phyloP scores from a whole-genome alignment of 2,329 filamentous ascomycete species.

The Saccharata proteae region DNA sequence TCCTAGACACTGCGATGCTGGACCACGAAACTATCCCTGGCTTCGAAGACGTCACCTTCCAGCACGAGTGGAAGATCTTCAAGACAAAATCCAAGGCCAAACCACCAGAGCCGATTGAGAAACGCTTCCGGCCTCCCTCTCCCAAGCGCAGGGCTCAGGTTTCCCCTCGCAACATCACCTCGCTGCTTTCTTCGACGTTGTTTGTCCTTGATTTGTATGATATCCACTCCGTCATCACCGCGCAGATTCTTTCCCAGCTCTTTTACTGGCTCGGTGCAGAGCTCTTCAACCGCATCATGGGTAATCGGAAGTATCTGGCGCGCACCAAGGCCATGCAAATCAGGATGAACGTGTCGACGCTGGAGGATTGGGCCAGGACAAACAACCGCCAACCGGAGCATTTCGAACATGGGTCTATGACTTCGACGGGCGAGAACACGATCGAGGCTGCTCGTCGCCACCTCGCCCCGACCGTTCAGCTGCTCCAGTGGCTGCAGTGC shows the following conservation, averaged over 20 bases:
- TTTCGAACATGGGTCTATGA: slow-evolving; percentile 84
- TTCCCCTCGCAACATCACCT: slow-evolving; percentile 89
- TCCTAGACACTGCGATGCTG: slow-evolving; percentile 83
- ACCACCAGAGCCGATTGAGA: slow-evolving; percentile 71
- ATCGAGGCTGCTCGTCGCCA: slow-evolving; percentile 75
- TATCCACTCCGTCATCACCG: slow-evolving; percentile 89
- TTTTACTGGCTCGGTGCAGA: slow-evolving; percentile 95
- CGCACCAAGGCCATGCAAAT: slow-evolving; percentile 99
- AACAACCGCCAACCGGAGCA: slow-evolving; percentile 95
- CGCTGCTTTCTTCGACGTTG: slow-evolving; percentile 83
- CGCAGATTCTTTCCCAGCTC: slow-evolving; percentile 83
- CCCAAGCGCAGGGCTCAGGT: slow-evolving; percentile 86
- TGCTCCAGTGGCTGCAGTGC: slow-evolving; percentile 94
- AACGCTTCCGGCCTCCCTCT: slow-evolving; percentile 81
- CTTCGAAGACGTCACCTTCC: slow-evolving; percentile 91
- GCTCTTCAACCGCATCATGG: slow-evolving; percentile 96
- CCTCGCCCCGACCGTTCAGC: slow-evolving; percentile 78
- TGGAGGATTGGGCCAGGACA: slow-evolving; percentile 89
- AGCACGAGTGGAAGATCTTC: slow-evolving; percentile 98
- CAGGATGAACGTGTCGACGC: slow-evolving; percentile 89
- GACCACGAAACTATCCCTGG: slow-evolving; percentile 97
- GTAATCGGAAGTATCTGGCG: slow-evolving; percentile 84
- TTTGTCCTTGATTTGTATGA: slow-evolving; percentile 99
- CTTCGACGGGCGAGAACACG: slow-evolving; percentile 72
- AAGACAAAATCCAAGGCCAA: slow-evolving; percentile 83